A percentile compares a stretch with the other conserved stretches of the same genome.
phyloP scores from a whole-genome alignment of 192 early-diverging fungal genomes.

The Linnemannia zychae region DNA sequence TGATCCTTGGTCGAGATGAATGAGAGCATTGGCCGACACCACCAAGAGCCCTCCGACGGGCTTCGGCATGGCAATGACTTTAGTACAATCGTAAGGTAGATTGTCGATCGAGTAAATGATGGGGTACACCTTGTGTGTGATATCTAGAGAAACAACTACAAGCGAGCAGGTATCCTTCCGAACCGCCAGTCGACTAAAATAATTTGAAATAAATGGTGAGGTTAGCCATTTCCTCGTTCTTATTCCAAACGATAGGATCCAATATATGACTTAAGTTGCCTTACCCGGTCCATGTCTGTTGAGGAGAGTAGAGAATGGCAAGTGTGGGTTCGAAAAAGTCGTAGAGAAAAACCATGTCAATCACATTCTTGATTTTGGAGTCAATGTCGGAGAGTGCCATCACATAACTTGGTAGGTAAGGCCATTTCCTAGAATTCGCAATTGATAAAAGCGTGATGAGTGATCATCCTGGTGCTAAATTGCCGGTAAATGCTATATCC shows the following conservation, averaged over 20 bases:
- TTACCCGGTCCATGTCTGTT: constrained; percentile 90
- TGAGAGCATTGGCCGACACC: constrained; percentile 81
- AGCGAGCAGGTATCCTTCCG: constrained; percentile 81
- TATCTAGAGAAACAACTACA: constrained; percentile 89
- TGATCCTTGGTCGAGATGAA: constrained; percentile 89
- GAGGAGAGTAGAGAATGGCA: constrained; percentile 91
- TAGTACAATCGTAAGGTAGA: constrained; percentile 87
- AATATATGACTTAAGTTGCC: constrained; percentile 16
- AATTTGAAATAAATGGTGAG: not conserved
- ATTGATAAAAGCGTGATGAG: not conserved
- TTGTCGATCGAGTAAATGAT: constrained; percentile 81
- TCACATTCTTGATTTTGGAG: constrained; percentile 78
- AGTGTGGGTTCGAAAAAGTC: constrained; percentile 96
- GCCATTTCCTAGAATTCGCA: constrained; percentile 59
- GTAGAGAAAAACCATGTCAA: constrained; percentile 91
- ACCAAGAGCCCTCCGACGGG: constrained; percentile 92
- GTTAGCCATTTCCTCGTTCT: not conserved
- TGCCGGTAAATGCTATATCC: not conserved
- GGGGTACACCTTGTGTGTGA: constrained; percentile 80
- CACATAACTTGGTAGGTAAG: constrained; percentile 81
- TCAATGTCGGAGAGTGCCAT: constrained; percentile 73
- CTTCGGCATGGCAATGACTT: constrained; percentile 79
- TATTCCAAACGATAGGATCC: not conserved
- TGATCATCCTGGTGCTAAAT: not conserved
- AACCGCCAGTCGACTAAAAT: constrained; percentile 68